Evolutionary conservation across 768 basidiomycete species (phyloP), one percentile per base, ranked within the genome.

Genomic region (Pulveroboletus ravenelii): DNA sequence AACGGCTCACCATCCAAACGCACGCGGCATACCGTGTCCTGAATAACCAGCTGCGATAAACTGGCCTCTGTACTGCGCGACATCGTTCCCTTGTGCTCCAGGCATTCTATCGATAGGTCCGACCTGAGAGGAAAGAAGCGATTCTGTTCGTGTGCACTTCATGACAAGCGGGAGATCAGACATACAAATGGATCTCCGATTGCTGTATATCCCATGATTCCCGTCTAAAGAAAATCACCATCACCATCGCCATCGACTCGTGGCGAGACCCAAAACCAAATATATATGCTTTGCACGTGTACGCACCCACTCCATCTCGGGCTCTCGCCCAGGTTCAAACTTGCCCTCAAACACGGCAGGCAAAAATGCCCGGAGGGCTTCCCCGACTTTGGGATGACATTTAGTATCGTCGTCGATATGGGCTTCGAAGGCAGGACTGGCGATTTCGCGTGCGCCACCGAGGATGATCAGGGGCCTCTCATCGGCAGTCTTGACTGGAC

Each of bases 291-390:
- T 27, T 3, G 41, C 23, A 47, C 6, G 15, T 15, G 17, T 9
- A 68, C 78, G 38, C 44, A 87, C 89, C 89, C 91, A 93, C 75
- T 92, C 87, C 77, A 82, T 80, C 63, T 88, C 87, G 6, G 82
- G 81, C 45, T 79, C 73, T n/a, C 51, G 59, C 3, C 67, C 72
- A 12, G 55, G 58, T 48, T 77, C 75, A 52, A 78, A 85, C 55
- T 75, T 72, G 10, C 70, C 75, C 0, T 81, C 76, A 54, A 85
- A 87, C 6, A 82, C 62, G 0, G 59, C 61, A 0, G 84, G 82
- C 9, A 91, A 64, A 62, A 87, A 89, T 4, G 59, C 65, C n/a
- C 81, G 71, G 54, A 92, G 66, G 3, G 68, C 68, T 34, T 62
- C 58, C 2, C 83, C 75, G 2, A 84, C 78, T 1, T 54, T 50